Base-by-base conservation (phyloP, 805 yeast species). In the Metschnikowia lochheadii region DNA sequence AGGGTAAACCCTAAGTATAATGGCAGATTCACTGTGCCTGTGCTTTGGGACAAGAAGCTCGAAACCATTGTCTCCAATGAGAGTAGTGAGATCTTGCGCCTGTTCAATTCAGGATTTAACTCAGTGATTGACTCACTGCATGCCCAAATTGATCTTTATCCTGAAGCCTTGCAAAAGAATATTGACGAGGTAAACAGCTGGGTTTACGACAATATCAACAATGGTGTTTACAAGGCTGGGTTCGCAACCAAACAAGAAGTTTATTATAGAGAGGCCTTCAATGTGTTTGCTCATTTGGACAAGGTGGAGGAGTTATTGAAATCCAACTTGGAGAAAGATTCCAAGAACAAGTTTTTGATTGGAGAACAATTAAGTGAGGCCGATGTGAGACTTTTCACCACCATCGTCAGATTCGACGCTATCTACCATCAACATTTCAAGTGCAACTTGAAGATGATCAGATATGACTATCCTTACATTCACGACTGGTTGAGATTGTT, bases 351-450 rank as follows among this genome's bases (percentile, higher is more conserved):
- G 46, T 66, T 52, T 63, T 67, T 90, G 46, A 62, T 82, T 8
- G 92, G 91, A 5, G 76, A 82, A 49, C 72, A 68, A 43, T 70
- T 92, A 49, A 91, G 97, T 1, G 97, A 92, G 70, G 96, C 96
- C 6, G 99, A 92, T 66, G 76, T 92, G 51, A 78, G 97, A 56
- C 79, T 92, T 45, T 92, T 72, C 72, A 83, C 97, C 21, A 92
- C 98, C 2, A 84, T 92, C 52, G 76, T 89, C 40, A 81, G 99
- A 61, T 92, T 92, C 62, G 98, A 92, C 66, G 87, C 95, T 1
- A 96, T 90, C 20, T 92, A 92, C 64, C 92, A 86, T 48, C 96
- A 91, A 68, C 97, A 92, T 68, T 94, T 92, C 81, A 94, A 92
- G 71, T 88, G 96, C 68, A 92, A 92, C 68, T 67, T 89, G 54